Evolutionary conservation across 148 eudicot genomes (phyloP), one percentile per base, ranked within the genome.

Genomic region (Polygonum aviculare): DNA sequence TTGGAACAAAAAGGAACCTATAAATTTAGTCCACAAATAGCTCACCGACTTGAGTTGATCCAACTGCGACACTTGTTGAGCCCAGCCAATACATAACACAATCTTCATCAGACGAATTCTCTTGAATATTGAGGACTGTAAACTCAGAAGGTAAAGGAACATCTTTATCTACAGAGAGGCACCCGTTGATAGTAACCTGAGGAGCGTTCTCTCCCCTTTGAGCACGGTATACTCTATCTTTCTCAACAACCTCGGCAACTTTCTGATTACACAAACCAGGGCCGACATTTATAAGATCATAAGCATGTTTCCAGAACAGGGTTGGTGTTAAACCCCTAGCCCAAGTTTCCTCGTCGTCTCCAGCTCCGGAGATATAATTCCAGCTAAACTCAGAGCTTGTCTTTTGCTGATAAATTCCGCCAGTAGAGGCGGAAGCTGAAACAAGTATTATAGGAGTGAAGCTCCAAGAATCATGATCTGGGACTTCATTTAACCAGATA

Each of bases 341-440:
- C 98, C 98, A 95, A 77, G 96, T 95, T 80, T 95, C 98, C 81
- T 95, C 98, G 74, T 95, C 98, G 78, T 95, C 98, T 78, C 98
- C 98, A 65, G 98, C 98, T 54, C 98, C 98, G 49, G 98, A 79
- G 52, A 95, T 95, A 80, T 95, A 95, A 69, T 81, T 95, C 96
- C 96, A 95, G 76, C 98, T 95, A 77, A 89, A 92, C 81, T 95
- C 91, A 15, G 97, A 89, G 74, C 89, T 92, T 49, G 86, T 88
- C 38, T 86, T 84, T 54, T 88, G 87, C 74, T 81, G 93, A 81
- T 76, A 72, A 77, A 76, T 75, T 16, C 85, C 86, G 21, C 85
- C 86, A 76, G 67, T 81, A 36, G 87, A 80, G 60, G 98, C 80
- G 44, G 98, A 94, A 39, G 96, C 88, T 19, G 97, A 92, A 55